Evolutionary conservation across 331 rosid genomes (phyloP), one percentile per base, ranked within the genome.

Genomic region (Dryas integrifolia): DNA sequence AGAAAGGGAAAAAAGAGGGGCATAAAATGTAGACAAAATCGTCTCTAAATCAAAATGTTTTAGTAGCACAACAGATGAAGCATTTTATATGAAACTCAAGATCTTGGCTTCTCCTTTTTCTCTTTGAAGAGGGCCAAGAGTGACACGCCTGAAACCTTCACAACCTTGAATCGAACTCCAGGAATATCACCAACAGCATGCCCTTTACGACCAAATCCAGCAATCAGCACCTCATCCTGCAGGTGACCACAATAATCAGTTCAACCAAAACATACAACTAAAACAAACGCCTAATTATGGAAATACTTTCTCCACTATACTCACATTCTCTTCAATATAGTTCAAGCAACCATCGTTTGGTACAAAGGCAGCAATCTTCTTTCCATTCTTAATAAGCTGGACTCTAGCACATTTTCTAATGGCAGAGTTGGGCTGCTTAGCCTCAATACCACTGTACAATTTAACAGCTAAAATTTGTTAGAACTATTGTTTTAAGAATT

Each of bases 131-230:
- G 87, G 52, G 96, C 92, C 21, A 86, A 59, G 49, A 90, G 92
- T 47, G 96, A 90, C 43, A 87, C 89, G 2, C 96, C 89, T 0
- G 92, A 90, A 58, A 88, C 92, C 85, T 88, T 90, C 67, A 88
- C 96, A 63, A 86, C 93, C 87, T 90, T 86, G 65, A 90, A 90
- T 69, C 86, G 76, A 18, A 90, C 93, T 73, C 92, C 96, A 0
- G 96, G 92, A 73, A 90, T 88, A 90, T 90, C 96, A 58, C 92
- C 96, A 0, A 90, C 92, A 9, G 91, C 92, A 47, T 87, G 91
- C n/a, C 91, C 91, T 67, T 90, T 90, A 15, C 96, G 84, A n/a
- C 96, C 91, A 69, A 90, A 90, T 65, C 96, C 89, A 30, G 92
- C 91, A 65, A 90, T 88, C 51, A 86, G 83, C 63, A 88, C 96